Base-by-base conservation (phyloP, 805 yeast genomes). In the Debaryomyces prosopidis region DNA sequence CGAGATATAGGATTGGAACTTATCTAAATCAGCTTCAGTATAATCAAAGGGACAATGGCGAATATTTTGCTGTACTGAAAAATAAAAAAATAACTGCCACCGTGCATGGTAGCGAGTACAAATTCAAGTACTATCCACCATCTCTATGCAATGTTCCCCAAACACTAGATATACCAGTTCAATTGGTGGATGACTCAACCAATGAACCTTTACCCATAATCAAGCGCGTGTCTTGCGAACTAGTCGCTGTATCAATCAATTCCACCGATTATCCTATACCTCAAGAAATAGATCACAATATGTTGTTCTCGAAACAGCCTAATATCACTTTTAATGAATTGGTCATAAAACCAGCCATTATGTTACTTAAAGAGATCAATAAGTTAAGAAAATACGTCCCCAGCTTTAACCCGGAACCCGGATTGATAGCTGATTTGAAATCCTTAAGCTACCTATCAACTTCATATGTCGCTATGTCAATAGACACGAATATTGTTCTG, bases 231-330 rank as follows among this genome's bases (percentile, higher is more conserved):
- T 16, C 19, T 10, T 36, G 40, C 7, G 49, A 48, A 27, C 37
- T 48, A n/a, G 40, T 48, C 3, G 39, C 35, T 8, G 39, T 44
- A 11, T 45, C 51, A 4, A 42, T 44, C 11, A 38, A 36, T 16
- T 42, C 48, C 7, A 15, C 17, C 9, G n/a, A 19, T 7, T 19
- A 45, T 6, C 31, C 38, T 10, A 14, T 30, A 7, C 49, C 51
- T 2, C 36, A 42, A n/a, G 35, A 39, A 6, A 27, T 45, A 7
- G 17, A 30, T 18, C 39, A 40, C n/a, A 35, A 33, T 9, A 45
- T 48, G 47, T 19, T 45, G 3, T 45, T 27, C 37, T 39, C 19
- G 23, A 38, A 46, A n/a, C 39, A 36, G n/a, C 9, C 47, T 10
- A 19, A 20, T 10, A 8, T 9, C 2, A 18, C 31, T 5, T 48